Evolutionary conservation across 1,284 basidiomycete genomes (phyloP), one percentile per base, ranked within the genome.

Genomic region (Sporisorium scitamineum): DNA sequence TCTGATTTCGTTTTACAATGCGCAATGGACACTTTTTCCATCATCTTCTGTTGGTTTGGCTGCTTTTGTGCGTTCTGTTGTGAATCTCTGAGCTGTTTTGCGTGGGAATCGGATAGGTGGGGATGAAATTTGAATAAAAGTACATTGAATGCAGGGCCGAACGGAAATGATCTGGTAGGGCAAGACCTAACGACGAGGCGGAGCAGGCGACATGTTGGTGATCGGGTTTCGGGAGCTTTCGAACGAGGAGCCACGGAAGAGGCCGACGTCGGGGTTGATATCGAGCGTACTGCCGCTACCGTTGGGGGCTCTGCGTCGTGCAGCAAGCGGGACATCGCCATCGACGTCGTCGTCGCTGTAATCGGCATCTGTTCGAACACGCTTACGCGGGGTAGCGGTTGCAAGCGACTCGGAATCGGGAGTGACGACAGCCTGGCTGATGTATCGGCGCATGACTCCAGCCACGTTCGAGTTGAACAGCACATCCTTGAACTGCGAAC

Each of bases 401-500:
- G 34, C 37, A 18, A 29, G 29, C 3, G 45, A 44, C 22, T 67
- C 57, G 8, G 34, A 44, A 16, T 65, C 64, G 2, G 64, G 58
- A 13, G 37, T 31, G 0, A 62, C 13, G 2, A 4, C 34, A 5
- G 69, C 73, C 3, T 5, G 9, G 56, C 58, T 56, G 54, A 79
- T 74, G 55, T 69, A 79, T 8, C 53, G 37, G 1, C 70, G 62
- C n/a, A 79, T 60, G 7, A 54, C 54, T 0, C 24, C 42, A 20
- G 67, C 65, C 3, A 70, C 60, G 34, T 47, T 52, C 24, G 59
- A 52, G 59, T 77, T 79, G 44, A 79, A 55, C 31, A 77, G 34
- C 3, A 77, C 65, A 24, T 79, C 77, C 47, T 73, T 73, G 65
- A 67, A 70, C 54, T 73, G 60, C 41, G 66, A 54, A n/a, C 77